phyloP scores from a whole-genome alignment of 1,284 basidiomycete species.

The Rhodotorula mucilaginosa region DNA sequence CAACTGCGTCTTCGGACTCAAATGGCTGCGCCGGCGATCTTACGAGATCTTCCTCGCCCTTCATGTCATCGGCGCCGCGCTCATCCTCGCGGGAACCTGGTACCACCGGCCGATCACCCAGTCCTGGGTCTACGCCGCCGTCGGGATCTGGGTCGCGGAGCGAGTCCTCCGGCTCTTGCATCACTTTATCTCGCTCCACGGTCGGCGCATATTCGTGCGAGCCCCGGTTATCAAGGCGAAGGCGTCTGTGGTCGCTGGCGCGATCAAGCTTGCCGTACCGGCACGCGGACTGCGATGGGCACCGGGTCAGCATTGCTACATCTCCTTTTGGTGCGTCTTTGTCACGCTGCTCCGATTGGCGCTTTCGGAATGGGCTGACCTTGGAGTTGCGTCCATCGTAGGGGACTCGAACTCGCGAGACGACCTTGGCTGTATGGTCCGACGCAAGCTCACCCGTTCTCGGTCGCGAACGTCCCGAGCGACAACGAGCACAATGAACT shows the following conservation, averaged over 20 bases:
- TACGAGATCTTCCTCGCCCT: constrained; percentile 32
- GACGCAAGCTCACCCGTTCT: constrained; percentile 36
- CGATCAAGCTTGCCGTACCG: constrained; percentile 33
- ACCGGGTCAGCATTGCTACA: constrained; percentile 28
- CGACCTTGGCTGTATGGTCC: constrained; percentile 25
- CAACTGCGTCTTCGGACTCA: constrained; percentile 12
- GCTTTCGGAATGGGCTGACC: too few species aligned
- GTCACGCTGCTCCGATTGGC: too few species aligned
- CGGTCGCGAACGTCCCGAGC: constrained; percentile 22
- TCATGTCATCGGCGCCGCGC: constrained; percentile 31
- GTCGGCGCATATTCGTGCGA: constrained; percentile 16
- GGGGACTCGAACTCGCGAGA: constrained; percentile 14
- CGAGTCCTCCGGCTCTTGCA: constrained; percentile 18
- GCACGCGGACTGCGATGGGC: constrained; percentile 16
- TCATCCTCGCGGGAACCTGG: constrained; percentile 31
- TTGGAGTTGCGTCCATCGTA: too few species aligned
- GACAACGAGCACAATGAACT: constrained; percentile 1
- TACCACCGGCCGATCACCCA: constrained; percentile 31
- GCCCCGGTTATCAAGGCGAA: constrained; percentile 17
- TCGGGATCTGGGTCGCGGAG: constrained; percentile 32
- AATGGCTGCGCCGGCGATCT: constrained; percentile 13
- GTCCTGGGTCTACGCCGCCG: constrained; percentile 27
- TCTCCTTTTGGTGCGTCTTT: constrained; percentile 32
- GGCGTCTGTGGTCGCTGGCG: constrained; percentile 27
- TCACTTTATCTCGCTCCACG: constrained; percentile 12